Evolutionary conservation across 2,329 filamentous ascomycete genomes (phyloP), one percentile per base, ranked within the genome.

Genomic region (Clonostachys sp.): DNA sequence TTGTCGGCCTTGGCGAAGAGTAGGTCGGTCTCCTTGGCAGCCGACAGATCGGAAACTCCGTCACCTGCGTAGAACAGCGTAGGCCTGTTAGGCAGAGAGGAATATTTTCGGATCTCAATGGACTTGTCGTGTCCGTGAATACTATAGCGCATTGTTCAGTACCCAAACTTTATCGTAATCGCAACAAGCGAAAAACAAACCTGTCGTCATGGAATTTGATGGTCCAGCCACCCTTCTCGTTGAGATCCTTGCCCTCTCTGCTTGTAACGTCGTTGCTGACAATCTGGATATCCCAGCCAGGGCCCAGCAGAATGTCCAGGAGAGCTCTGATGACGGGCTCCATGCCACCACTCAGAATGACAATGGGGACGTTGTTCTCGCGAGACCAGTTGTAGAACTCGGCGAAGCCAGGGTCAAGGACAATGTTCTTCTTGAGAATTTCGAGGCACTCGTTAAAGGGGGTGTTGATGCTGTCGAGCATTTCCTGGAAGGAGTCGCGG

Each of bases 71-170:
- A 99, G 66, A 97, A 90, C 71, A 97, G 81, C 38, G 83, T 84
- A 3, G 94, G 94, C 40, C 91, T 79, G 59, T 87, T 69, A 1
- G 89, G 83, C 41, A 95, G 75, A 24, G 82, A 75, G 3, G 86
- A 85, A 69, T 97, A 97, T 45, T 90, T 90, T 54, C 89, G 83
- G 59, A 99, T 90, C 63, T 94, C 89, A 46, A 92, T 75, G 24
- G 86, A 91, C 80, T 99, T 99, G 77, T 99, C 92, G 64, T 99
- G 94, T n/a, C 94, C 94, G 59, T 95, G 95, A 49, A 84, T 78
- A 61, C 87, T 89, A 4, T 5, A 30, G 24, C 24, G 24, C 24
- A 30, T 30, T 30, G 24, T 30, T 30, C 24, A 30, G 24, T 24
- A 6, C 8, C 52, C 50, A 47, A 18, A 33, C 20, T 57, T 43